phyloP scores from a whole-genome alignment of 2,329 filamentous ascomycete species.

The Epichloe baconii region DNA sequence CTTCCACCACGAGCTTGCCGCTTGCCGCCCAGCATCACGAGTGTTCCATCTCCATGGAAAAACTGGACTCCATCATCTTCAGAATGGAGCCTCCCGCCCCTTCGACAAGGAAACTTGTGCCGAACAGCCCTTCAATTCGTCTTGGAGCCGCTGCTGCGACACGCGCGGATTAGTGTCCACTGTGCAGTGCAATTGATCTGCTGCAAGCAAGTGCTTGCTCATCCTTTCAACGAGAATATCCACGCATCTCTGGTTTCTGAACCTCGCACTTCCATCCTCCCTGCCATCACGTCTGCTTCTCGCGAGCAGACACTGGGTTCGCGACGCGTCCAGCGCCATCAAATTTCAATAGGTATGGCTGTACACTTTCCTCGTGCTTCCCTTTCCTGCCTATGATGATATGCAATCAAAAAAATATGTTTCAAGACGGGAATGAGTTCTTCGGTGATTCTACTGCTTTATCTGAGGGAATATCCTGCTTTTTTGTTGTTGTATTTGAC shows the following conservation, averaged over 20 bases:
- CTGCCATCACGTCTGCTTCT: background rate
- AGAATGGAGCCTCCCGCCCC: background rate
- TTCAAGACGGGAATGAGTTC: slow-evolving; percentile 27
- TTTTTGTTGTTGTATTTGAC: background rate
- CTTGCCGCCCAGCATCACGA: too few relatives aligned
- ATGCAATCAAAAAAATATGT: slow-evolving; percentile 16
- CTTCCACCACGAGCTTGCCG: too few relatives aligned
- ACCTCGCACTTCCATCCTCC: background rate
- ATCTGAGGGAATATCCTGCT: background rate
- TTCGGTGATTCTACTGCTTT: slow-evolving; percentile 18
- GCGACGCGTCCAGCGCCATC: background rate
- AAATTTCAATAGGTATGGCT: background rate
- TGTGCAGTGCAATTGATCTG: background rate
- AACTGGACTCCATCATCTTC: background rate
- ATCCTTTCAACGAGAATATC: background rate
- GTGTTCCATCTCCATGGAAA: too few relatives aligned
- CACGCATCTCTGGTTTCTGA: background rate
- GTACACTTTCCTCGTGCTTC: background rate
- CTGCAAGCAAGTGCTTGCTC: background rate
- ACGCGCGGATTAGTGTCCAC: background rate
- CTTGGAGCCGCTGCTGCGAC: background rate
- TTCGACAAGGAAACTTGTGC: background rate
- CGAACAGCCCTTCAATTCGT: background rate
- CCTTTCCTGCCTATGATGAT: slow-evolving; percentile 7
- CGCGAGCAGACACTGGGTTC: background rate